Base-by-base conservation (phyloP, 2,329 filamentous ascomycete genomes). In the Claviceps arundinis region DNA sequence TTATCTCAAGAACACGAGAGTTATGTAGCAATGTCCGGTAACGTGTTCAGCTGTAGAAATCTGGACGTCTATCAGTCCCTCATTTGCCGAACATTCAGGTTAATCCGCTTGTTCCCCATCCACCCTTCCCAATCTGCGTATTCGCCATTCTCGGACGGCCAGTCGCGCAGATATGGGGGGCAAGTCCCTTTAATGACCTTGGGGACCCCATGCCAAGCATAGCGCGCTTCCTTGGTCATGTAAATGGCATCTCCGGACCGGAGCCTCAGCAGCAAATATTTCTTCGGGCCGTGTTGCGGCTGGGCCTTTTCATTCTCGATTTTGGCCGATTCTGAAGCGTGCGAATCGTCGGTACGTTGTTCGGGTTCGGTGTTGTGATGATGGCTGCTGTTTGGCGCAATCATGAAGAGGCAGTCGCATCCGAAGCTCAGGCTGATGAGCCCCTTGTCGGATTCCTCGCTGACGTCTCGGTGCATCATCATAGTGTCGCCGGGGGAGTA, bases 151-250 rank as follows among this genome's bases (percentile, higher is more conserved):
- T 62, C 70, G 43, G 74, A 73, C 0, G 90, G 90, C 90, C 90
- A 97, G 43, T 84, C 72, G 52, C 73, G 70, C 48, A 97, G 67
- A 66, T 83, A 86, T 0, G 70, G 70, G 0, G 91, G 91, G 67
- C 90, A 97, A 0, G 88, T 95, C 1, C 72, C 79, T 47, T 81
- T 77, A 38, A 96, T 63, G 13, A 97, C 84, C 65, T 90, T 93
- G 5, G 93, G 90, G 13, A 97, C 89, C 13, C 87, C 90, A 69
- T 97, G 93, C 91, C 91, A 97, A 2, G 91, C 90, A 68, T 89
- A 95, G 44, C 93, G 76, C 4, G 87, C 85, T 53, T 81, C 74
- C 19, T 85, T 78, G 48, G 80, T 83, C 91, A 98, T 97, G 62
- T 94, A 89, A 1, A 97, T 81, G 0, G 83, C 89, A 70, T 96